Percentiles rank a stretch among this genome's conserved stretches.
These are phyloP conservation scores for Eimeria necatrix DNA, from an alignment of 169 alveolate species.

Conservation along the genomic window DNA sequence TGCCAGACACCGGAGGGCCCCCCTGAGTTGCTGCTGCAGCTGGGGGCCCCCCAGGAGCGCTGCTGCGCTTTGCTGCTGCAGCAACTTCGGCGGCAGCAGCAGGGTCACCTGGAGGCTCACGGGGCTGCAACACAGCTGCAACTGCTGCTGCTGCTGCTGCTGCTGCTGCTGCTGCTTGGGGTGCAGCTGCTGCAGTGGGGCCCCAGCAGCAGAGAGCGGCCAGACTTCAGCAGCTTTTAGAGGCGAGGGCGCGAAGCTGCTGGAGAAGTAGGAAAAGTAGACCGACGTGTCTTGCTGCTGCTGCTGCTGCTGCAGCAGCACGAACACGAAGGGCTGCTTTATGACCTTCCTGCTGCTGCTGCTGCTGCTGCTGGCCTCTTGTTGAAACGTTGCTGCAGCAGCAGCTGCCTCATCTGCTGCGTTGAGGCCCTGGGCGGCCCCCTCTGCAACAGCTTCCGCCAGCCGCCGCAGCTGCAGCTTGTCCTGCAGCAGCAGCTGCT, in stretches of 20 bases:
- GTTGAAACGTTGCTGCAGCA: slow-evolving; percentile 30
- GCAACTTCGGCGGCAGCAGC: not conserved
- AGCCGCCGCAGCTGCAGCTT: slow-evolving; percentile 46
- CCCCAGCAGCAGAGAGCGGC: not conserved
- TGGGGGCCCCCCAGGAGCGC: not conserved
- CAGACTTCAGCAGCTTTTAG: not conserved
- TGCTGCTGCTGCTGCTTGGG: slow-evolving; percentile 27
- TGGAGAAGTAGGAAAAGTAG: not conserved
- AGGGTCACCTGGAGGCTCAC: not conserved
- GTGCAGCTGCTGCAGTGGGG: not conserved
- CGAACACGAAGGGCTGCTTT: slow-evolving; percentile 27
- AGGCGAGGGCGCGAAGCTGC: not conserved
- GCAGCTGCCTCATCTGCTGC: slow-evolving; percentile 34
- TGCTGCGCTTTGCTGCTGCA: slow-evolving; percentile 7
- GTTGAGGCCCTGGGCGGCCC: slow-evolving; percentile 21
- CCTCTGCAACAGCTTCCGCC: slow-evolving; percentile 19
- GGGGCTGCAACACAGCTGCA: slow-evolving; percentile 49
- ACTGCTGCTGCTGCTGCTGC: slow-evolving; percentile 35
- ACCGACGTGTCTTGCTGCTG: not conserved
- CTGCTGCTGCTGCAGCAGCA: slow-evolving; percentile 52
- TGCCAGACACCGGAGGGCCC: slow-evolving; percentile 12
- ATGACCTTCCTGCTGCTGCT: not conserved
- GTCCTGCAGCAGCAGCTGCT: no score
- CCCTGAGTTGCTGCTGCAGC: not conserved
- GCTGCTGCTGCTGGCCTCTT: not conserved